Evolutionary conservation across 1,284 basidiomycete species (phyloP), one percentile per base, ranked within the genome.

Genomic region (Trichosporon faecale): DNA sequence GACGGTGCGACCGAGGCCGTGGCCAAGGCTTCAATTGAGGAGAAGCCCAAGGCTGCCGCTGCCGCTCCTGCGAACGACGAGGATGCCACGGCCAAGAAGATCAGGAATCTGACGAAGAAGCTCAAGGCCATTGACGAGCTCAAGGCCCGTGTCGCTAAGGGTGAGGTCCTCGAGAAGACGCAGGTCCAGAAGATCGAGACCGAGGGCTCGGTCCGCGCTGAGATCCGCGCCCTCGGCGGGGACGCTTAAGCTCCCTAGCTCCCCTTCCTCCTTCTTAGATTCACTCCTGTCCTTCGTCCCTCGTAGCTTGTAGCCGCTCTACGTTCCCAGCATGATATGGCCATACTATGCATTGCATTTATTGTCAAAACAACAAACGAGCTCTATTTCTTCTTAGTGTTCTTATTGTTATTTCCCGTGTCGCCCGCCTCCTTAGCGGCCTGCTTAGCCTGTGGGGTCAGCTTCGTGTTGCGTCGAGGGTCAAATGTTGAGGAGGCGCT

Each of bases 51-150:
- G 27, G 85, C 86, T n/a, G 88, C 88, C 8, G 80, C 86, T 66
- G 88, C 90, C 70, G n/a, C n/a, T n/a, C 31, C 31, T 37, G 86
- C 88, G 72, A 87, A 87, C 65, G 80, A 85, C 75, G 85, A 94
- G 79, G 90, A 98, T 85, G 88, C 93, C 21, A 84, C 87, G 68
- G 89, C 92, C 66, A 96, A 97, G 87, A 98, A 97, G 88, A 88
- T 94, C 71, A 87, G 95, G 75, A 97, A 96, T 82, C 78, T 98
- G 80, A 94, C 88, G 79, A 98, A 98, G 88, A 74, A 96, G 92
- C 87, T 97, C 77, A 96, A 96, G 83, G 95, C 94, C 14, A 97
- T 97, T 76, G 93, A 96, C 40, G 95, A 98, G 78, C 88, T 98
- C 68, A 97, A 97, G 86, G 91, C 93, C 77, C 93, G 94, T 84